Base-by-base conservation (phyloP, 2,329 filamentous ascomycete genomes). In the Ophidiomyces ophidiicola region DNA sequence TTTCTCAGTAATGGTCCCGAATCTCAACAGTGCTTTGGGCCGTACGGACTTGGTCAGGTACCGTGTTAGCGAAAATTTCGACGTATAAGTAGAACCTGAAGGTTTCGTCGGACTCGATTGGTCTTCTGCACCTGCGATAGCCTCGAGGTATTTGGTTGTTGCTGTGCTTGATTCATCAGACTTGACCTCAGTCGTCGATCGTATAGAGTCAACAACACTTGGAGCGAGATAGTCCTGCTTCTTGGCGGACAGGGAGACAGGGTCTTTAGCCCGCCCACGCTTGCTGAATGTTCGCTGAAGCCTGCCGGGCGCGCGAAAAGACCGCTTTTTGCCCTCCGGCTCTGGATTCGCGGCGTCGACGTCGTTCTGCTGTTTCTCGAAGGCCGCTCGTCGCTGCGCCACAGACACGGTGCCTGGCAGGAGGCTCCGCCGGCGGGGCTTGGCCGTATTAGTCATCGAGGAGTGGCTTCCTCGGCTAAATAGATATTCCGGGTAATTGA, bases 361-460 rank as follows among this genome's bases (percentile, higher is more conserved):
- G 20, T 11, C 6, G 36, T 17, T 23, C 24, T 26, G 18, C 38
- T 46, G 41, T 36, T 45, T 36, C 24, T 50, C 48, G 32, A 48
- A 45, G 11, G 48, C 48, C 2, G 48, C 48, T 25, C 46, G 36
- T 35, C 48, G 26, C 40, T 50, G 44, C 44, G 48, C 48, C 45
- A 50, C 48, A 28, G 45, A 44, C 17, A 35, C 42, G 5, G 44
- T 41, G 11, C 36, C 44, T 12, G 44, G 39, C n/a, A 41, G 11
- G 29, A 45, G 36, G 39, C 43, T 45, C 19, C 33, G 36, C 25
- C 43, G 39, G 19, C 33, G 37, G 12, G 31, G 29, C 43, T 41
- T 41, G 24, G 28, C 30, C n/a, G 5, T 17, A 32, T 39, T 39
- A 33, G 37, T 33, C 37, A 39, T 32, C 14, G n/a, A 14, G 14